These are phyloP conservation scores for Skeletonema potamos DNA, from an alignment of 108 stramenopile species.

Conservation along the genomic window DNA sequence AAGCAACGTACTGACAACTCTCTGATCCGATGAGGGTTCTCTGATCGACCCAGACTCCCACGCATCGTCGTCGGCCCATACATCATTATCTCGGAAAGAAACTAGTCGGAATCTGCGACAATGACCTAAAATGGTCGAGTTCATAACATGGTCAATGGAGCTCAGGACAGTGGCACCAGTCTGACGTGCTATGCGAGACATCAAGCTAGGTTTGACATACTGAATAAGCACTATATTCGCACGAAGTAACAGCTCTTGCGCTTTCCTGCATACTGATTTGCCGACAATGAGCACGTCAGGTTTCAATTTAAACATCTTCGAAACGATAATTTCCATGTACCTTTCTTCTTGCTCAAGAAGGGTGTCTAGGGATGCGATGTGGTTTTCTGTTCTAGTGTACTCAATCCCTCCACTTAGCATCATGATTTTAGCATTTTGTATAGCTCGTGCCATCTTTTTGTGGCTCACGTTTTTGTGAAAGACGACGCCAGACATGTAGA, in stretches of 20 bases:
- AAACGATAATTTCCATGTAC: constrained; percentile 93
- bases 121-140: constrained; percentile 63
- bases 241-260: constrained; percentile 85
- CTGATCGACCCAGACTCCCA: background rate
- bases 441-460: constrained; percentile 79
- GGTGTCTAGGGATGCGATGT: constrained; percentile 88
- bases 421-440: constrained; percentile 88
- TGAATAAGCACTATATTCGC: constrained; percentile 86
- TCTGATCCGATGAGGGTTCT: constrained; percentile 23
- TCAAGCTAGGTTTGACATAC: constrained; percentile 84
- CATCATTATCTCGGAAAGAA: constrained; percentile 84
- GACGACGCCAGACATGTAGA: constrained; percentile 87
- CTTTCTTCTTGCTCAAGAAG: constrained; percentile 93
- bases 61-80: constrained; percentile 50
- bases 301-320: constrained; percentile 86
- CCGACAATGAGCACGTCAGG: constrained; percentile 91
- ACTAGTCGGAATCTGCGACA: constrained; percentile 86
- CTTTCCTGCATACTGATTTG: constrained; percentile 78
- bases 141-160: constrained; percentile 91
- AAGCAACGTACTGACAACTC: constrained; percentile 51
- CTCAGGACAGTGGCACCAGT: constrained; percentile 90
- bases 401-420: constrained; percentile 92
- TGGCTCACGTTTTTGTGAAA: constrained; percentile 91
- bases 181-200: constrained; percentile 87
- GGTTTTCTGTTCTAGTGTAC: constrained; percentile 85